These are phyloP conservation scores for Nigrospora osmanthi DNA, from an alignment of 2,329 filamentous ascomycete genomes.

Conservation along the genomic window DNA sequence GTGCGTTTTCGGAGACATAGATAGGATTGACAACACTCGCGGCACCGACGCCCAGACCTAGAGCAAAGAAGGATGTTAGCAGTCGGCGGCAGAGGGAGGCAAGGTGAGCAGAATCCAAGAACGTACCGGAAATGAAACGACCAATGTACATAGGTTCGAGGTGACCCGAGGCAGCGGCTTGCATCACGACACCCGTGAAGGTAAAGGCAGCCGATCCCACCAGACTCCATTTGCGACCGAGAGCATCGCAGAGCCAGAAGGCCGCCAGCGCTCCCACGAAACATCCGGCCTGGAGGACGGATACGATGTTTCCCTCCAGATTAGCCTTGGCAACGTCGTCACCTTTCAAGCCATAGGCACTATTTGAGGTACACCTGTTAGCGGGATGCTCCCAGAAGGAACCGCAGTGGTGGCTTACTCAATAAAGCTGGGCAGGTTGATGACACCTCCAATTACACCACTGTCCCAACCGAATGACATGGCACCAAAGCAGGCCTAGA, in stretches of 20 bases:
- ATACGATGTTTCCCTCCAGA: slow-evolving; percentile 57
- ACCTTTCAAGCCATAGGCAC: slow-evolving; percentile 40
- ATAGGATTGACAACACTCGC: slow-evolving; percentile 34
- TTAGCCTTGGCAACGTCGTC: slow-evolving; percentile 36
- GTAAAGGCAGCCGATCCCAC: slow-evolving; percentile 46
- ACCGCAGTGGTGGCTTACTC: slow-evolving; percentile 25
- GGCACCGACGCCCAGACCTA: slow-evolving; percentile 32
- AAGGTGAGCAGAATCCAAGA: too few relatives aligned
- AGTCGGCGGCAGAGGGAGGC: too few relatives aligned
- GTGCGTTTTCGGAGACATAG: slow-evolving; percentile 36
- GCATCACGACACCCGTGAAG: slow-evolving; percentile 51
- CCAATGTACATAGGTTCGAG: slow-evolving; percentile 55
- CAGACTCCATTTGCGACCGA: slow-evolving; percentile 46
- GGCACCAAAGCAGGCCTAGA: slow-evolving; percentile 34
- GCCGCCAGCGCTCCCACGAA: slow-evolving; percentile 34
- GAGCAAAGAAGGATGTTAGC: background rate
- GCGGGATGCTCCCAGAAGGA: background rate
- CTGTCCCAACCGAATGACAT: slow-evolving; percentile 55
- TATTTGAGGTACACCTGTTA: slow-evolving; percentile 16
- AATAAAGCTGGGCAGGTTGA: slow-evolving; percentile 50
- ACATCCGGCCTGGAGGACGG: slow-evolving; percentile 38
- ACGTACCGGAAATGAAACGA: slow-evolving; percentile 38
- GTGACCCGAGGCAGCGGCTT: slow-evolving; percentile 48
- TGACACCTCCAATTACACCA: slow-evolving; percentile 60
- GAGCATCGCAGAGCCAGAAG: slow-evolving; percentile 41